Base-by-base conservation (phyloP, 805 yeast species). In the Pichia sporocuriosa region DNA sequence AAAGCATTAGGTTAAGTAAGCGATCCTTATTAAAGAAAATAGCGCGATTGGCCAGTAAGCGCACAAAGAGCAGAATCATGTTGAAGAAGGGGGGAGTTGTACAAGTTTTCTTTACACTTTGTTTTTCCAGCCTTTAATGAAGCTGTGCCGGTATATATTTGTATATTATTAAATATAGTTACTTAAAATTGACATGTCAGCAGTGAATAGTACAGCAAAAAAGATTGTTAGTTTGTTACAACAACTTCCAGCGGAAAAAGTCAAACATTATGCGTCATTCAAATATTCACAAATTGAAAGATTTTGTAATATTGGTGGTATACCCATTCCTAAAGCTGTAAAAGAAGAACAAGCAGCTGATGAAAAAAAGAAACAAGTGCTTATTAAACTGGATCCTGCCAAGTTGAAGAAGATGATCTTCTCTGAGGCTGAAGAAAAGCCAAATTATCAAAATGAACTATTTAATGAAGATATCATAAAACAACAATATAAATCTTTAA, bases 191-290 rank as follows among this genome's bases (percentile, higher is more conserved):
- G n/a, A n/a, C n/a, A n/a, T n/a, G 29, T 26, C 29, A 12, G 13
- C 49, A 12, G 16, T 34, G 3, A 39, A 32, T 21, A 42, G 47
- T 19, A 40, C 53, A 2, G 77, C 79, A 4, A 75, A 72, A 53
- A 72, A 73, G 48, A 70, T 84, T 37, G 73, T 83, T 24, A 66
- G 68, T 26, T 62, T 79, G 11, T 60, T 84, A 37, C 80, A 79
- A 49, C 72, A 72, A 19, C 68, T 82, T 32, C 94, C 94, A 13
- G 69, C 73, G 45, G 93, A 84, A 51, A 72, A 79, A 46, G 69
- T 84, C 39, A 73, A 73, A 51, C 86, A 81, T 56, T 69, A 78
- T 46, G 77, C 84, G 0, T 79, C 86, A 6, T 81, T 84, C 64
- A 84, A 79, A 54, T 79, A 75, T 35, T 58, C 73, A 0, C 93